Base-by-base conservation (phyloP, 2,329 filamentous ascomycete genomes). In the Sphaerostilbella broomeana region DNA sequence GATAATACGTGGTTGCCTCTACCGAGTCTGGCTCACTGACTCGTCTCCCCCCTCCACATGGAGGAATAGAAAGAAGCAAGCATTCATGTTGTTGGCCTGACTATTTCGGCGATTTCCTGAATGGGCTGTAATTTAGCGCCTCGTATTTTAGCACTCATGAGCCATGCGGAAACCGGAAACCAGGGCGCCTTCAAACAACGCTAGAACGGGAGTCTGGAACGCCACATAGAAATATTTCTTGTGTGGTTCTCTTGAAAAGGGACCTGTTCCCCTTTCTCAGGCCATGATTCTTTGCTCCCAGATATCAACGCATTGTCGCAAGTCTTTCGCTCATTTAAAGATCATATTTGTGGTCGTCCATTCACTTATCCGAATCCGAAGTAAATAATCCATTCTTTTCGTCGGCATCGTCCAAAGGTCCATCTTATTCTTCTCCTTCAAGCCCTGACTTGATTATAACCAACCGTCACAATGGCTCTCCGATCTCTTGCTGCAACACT, bases 391-490 rank as follows among this genome's bases (percentile, higher is more conserved):
- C 17, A 12, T 35, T 41, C 32, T 28, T 31, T 42, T 26, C 34
- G 18, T 27, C 17, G 29, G 15, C 35, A 29, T 22, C 18, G 18
- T 33, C 7, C 5, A 24, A 11, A 17, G 7, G 11, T n/a, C 31
- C 19, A 11, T 24, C 22, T 20, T 24, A n/a, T n/a, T n/a, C n/a
- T n/a, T n/a, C n/a, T n/a, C n/a, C n/a, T n/a, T n/a, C n/a, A n/a
- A n/a, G n/a, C n/a, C n/a, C n/a, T n/a, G n/a, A n/a, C n/a, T n/a
- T n/a, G n/a, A n/a, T n/a, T n/a, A n/a, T n/a, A n/a, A n/a, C 22
- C 22, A 25, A 19, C 13, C 18, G 10, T 13, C 30, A 52, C 47
- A 4, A 82, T 61, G 58, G 34, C 43, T 17, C 17, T 50, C 42
- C 54, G 52, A 42, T 45, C 54, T 27, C 35, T 54, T 38, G 31